These are phyloP conservation scores for Obelidium mucronatum DNA, from an alignment of 192 early-diverging fungal genomes.

Conservation along the genomic window DNA sequence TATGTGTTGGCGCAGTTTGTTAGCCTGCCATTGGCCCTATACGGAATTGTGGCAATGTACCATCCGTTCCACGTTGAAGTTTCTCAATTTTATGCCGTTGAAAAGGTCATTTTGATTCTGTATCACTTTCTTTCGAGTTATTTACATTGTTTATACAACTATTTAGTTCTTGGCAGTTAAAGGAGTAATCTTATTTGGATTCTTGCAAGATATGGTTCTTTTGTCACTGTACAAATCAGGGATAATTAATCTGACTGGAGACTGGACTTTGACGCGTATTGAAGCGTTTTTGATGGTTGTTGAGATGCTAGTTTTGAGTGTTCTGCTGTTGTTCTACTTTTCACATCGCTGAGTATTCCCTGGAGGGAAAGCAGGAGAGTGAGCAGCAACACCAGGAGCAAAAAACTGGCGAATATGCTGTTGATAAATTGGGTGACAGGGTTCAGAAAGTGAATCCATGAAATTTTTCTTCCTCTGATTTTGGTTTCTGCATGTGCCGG, in stretches of 20 bases:
- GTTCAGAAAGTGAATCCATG: too few relatives aligned
- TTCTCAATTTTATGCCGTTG: not conserved
- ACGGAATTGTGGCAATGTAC: not conserved
- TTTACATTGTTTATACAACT: not conserved
- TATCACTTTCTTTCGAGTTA: too few relatives aligned
- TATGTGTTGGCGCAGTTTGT: not conserved
- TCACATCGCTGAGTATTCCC: not conserved
- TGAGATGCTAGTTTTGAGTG: constrained; percentile 7
- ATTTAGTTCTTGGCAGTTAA: not conserved
- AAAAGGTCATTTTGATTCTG: constrained; percentile 16
- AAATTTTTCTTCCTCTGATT: too few relatives aligned
- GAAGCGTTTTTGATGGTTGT: constrained; percentile 9
- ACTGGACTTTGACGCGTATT: constrained; percentile 4
- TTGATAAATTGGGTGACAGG: too few relatives aligned
- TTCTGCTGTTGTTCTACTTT: constrained; percentile 3
- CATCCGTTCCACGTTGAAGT: not conserved
- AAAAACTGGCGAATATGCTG: too few relatives aligned
- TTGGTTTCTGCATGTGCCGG: too few relatives aligned
- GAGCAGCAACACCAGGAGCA: too few relatives aligned
- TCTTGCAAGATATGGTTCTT: constrained; percentile 9
- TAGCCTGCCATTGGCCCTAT: not conserved
- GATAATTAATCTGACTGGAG: not conserved
- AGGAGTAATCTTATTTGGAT: constrained; percentile 13
- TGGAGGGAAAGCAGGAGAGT: too few relatives aligned
- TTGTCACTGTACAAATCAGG: not conserved